phyloP scores from a whole-genome alignment of 495 filamentous ascomycete species.

The Aspergillus hancockii region DNA sequence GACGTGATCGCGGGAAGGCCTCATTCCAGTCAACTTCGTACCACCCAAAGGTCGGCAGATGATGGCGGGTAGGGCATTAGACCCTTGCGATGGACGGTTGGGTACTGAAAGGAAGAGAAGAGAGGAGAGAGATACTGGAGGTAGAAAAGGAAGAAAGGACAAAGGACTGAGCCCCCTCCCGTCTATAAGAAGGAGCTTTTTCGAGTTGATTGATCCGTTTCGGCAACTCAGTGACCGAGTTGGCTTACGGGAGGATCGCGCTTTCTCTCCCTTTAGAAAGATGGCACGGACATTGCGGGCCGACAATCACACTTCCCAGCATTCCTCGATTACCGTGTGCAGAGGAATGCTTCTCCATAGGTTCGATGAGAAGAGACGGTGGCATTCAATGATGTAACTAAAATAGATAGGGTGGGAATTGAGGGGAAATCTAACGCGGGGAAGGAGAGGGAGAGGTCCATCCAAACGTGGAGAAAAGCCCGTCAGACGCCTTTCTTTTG shows the following conservation, averaged over 20 bases:
- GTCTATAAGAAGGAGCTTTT: neutral
- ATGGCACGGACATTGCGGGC: neutral
- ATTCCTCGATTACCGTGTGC: neutral
- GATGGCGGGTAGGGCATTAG: neutral
- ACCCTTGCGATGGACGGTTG: neutral
- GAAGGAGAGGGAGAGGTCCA: neutral
- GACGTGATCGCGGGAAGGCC: neutral
- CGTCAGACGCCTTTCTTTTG: neutral
- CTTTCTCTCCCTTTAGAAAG: neutral
- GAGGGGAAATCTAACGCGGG: conserved; percentile 18
- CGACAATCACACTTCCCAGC: neutral
- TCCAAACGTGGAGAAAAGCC: conserved; percentile 4
- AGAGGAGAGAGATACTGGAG: neutral
- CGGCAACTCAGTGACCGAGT: neutral
- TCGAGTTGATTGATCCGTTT: neutral
- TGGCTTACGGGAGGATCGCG: neutral
- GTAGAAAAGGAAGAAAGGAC: neutral
- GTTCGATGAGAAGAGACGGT: conserved; percentile 16
- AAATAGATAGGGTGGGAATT: conserved; percentile 11
- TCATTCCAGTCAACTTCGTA: conserved; percentile 1
- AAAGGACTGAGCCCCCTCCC: neutral
- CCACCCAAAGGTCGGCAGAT: neutral
- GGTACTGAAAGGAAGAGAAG: neutral
- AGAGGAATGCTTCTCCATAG: conserved; percentile 11
- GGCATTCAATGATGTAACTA: conserved; percentile 12